Base-by-base conservation (phyloP, 805 yeast species). In the Candida chilensis region DNA sequence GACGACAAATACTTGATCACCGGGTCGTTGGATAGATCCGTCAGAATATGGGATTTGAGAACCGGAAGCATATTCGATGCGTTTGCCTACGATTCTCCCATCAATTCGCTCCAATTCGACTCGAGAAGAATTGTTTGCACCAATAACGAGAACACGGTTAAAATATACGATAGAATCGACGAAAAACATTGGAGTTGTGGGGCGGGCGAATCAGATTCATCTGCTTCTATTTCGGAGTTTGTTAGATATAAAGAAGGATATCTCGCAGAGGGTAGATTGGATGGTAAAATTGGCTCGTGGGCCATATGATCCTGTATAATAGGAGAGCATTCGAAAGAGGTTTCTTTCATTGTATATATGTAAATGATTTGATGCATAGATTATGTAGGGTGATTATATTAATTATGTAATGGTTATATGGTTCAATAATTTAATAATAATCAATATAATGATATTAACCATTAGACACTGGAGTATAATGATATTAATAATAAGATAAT, bases 1-100 rank as follows among this genome's bases (percentile, higher is more conserved):
- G 86, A 80, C 44, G 76, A 74, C n/a, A 57, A 56, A 28, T 71
- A 73, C 42, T 50, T 81, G 21, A 67, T 75, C 3, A 74, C 86
- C 0, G 85, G 85, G 5, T 67, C 79, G 11, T 48, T 56, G 6
- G 88, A 80, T 43, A 56, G 80, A 29, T 71, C 78, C 15, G 63
- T 79, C 3, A 60, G 85, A 32, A 62, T 77, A 9, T 81, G 90
- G 90, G 90, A 81, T 48, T 52, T 81, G 25, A 59, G 90, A 38
- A 75, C 73, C 1, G 87, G 88, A 10, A 60, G 71, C 2, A 63
- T 79, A 10, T 50, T 64, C 22, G 78, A 76, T 41, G 73, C 79
- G 1, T 73, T 74, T 50, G 74, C 78, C 1, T 77, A 74, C 39
- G 76, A 74, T 27, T 47, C 66, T 1, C 71, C 79, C 2, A 67